These are phyloP conservation scores for Penicillium griseofulvum DNA, from an alignment of 2,329 filamentous ascomycete genomes.

Conservation along the genomic window DNA sequence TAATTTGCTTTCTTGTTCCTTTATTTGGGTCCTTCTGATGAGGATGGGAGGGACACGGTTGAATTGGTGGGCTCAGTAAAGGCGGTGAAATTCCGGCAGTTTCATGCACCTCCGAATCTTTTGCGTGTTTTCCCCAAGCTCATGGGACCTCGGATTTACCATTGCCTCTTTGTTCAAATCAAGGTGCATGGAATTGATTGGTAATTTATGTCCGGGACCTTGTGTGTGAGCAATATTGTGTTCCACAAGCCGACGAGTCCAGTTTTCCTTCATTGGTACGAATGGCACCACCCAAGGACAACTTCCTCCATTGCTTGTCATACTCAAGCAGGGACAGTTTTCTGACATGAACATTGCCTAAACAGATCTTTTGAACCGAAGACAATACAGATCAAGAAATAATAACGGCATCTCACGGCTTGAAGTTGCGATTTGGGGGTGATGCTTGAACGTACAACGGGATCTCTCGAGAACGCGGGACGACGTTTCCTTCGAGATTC, in stretches of 20 bases:
- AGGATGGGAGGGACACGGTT: conserved; percentile 14
- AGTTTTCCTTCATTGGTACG: conserved; percentile 17
- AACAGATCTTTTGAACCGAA: conserved; percentile 16
- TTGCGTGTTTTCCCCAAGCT: conserved; percentile 16
- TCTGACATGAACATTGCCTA: conserved; percentile 3
- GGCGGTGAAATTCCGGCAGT: conserved; percentile 30
- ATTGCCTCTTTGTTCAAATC: neutral
- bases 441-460: conserved; percentile 53
- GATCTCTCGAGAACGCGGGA: conserved; percentile 51
- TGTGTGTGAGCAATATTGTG: neutral
- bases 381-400: conserved; percentile 26
- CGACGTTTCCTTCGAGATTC: conserved; percentile 45
- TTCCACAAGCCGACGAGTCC: neutral
- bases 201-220: neutral
- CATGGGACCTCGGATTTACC: conserved; percentile 9
- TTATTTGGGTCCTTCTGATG: conserved; percentile 3
- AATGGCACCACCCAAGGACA: conserved; percentile 18
- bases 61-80: conserved; percentile 24
- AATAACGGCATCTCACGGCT: conserved; percentile 26
- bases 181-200: neutral
- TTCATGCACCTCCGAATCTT: conserved; percentile 27
- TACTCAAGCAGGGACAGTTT: neutral
- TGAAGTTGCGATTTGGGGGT: conserved; percentile 35
- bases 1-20: neutral
- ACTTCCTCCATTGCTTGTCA: conserved; percentile 4